Conservation (phyloP, 345 rosid genomes). For the Camelina laxa region DNA sequence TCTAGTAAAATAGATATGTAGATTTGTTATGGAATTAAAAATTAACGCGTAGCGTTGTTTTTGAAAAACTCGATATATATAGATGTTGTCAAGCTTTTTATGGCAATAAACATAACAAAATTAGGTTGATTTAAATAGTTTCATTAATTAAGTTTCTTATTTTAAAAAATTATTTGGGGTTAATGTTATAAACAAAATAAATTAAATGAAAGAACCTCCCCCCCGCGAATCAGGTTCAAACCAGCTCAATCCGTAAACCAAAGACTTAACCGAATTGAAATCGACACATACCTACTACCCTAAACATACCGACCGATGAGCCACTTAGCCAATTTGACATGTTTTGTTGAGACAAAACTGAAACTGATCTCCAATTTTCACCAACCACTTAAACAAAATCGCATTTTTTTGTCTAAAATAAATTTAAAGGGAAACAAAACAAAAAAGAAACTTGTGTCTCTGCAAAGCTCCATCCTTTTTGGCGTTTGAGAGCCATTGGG, state of each 20-base stretch:
- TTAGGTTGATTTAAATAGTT: too few relatives aligned
- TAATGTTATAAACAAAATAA: too few relatives aligned
- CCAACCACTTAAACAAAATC: slow-evolving; percentile 27
- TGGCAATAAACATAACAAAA: too few relatives aligned
- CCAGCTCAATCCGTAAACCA: neutral
- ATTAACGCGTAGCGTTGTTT: too few relatives aligned
- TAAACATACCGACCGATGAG: neutral
- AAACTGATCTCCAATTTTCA: slow-evolving; percentile 9
- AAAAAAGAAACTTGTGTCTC: neutral
- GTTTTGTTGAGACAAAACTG: neutral
- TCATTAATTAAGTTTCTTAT: too few relatives aligned
- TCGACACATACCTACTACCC: neutral
- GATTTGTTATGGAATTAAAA: too few relatives aligned
- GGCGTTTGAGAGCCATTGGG: slow-evolving; percentile 25
- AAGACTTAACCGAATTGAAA: neutral
- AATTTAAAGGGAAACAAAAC: neutral
- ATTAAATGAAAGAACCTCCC: neutral
- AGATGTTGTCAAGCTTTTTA: too few relatives aligned
- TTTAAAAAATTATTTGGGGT: too few relatives aligned
- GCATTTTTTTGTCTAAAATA: neutral
- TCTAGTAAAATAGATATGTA: too few relatives aligned
- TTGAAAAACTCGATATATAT: too few relatives aligned
- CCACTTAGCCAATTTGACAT: slow-evolving; percentile 6
- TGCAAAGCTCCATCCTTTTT: slow-evolving; percentile 33
- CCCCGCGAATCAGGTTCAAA: neutral